Evolutionary conservation across 2,329 filamentous ascomycete genomes (phyloP).

Genomic region (Colletotrichum trifolii): DNA sequence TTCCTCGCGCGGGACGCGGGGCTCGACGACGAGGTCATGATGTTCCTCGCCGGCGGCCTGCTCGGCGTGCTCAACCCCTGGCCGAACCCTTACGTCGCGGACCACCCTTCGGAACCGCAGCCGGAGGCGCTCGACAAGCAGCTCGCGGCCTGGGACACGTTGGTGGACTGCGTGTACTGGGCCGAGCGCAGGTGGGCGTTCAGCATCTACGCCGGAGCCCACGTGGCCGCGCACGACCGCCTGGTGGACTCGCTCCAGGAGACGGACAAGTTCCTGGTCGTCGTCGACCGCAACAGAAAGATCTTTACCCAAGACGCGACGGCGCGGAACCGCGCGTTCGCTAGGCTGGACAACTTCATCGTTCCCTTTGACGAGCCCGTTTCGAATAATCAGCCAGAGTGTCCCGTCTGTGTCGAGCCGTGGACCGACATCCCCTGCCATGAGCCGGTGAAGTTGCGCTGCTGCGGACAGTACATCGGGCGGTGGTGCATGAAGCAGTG

Average conservation of each 20-base stretch:
- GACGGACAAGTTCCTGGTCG: not conserved
- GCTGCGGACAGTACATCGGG: slow-evolving; percentile 21
- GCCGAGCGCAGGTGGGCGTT: slow-evolving; percentile 28
- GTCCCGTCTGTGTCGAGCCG: slow-evolving; percentile 5
- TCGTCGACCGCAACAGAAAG: slow-evolving; percentile 21
- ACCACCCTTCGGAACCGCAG: slow-evolving; percentile 15
- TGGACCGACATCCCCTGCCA: slow-evolving; percentile 22
- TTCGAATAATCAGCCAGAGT: not conserved
- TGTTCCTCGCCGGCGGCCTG: slow-evolving; percentile 13
- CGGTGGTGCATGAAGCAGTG: slow-evolving; percentile 27
- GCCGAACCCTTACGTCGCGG: not conserved
- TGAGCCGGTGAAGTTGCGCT: slow-evolving; percentile 24
- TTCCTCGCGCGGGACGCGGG: slow-evolving; percentile 28
- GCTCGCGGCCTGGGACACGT: slow-evolving; percentile 4
- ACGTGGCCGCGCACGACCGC: not conserved
- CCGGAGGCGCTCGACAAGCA: slow-evolving; percentile 6
- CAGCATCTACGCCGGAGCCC: not conserved
- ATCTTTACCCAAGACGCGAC: slow-evolving; percentile 8
- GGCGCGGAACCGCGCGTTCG: slow-evolving; percentile 7
- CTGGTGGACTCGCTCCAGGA: not conserved
- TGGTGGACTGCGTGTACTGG: slow-evolving; percentile 30
- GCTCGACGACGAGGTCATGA: slow-evolving; percentile 28
- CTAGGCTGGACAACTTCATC: not conserved
- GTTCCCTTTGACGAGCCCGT: not conserved
- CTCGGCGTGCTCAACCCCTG: slow-evolving; percentile 33